These are phyloP conservation scores for Mallotus nudiflorus DNA, from an alignment of 345 rosid species.

Conservation along the genomic window DNA sequence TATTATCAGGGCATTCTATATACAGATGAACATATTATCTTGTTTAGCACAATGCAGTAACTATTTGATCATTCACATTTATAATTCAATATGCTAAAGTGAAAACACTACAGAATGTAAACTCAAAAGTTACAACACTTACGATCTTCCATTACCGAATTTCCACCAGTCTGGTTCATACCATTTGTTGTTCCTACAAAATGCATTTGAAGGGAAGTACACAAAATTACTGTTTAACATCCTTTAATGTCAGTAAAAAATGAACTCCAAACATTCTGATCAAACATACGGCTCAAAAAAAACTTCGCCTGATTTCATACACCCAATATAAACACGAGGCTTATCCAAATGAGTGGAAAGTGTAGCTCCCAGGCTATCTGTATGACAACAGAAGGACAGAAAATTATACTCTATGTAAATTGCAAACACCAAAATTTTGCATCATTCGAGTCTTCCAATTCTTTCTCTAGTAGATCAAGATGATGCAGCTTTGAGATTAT, in stretches of 20 bases:
- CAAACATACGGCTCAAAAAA: slow-evolving; percentile 69
- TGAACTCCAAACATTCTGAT: slow-evolving; percentile 4
- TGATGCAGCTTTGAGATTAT: not conserved
- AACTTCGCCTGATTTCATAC: slow-evolving; percentile 85
- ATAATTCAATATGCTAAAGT: not conserved
- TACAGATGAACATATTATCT: not conserved
- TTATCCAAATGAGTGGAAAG: slow-evolving; percentile 59
- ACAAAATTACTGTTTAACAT: not conserved
- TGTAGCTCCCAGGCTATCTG: slow-evolving; percentile 72
- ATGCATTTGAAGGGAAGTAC: slow-evolving; percentile 6
- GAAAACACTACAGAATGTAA: not conserved
- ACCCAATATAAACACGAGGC: slow-evolving; percentile 79
- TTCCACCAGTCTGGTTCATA: slow-evolving; percentile 95
- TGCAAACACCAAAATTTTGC: not conserved
- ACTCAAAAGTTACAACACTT: slow-evolving; percentile 27
- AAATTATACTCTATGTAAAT: not conserved
- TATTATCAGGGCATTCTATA: not conserved
- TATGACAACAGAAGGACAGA: slow-evolving; percentile 20
- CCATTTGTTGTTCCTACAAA: slow-evolving; percentile 67
- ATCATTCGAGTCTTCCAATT: slow-evolving; percentile 3
- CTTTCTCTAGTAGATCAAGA: not conserved
- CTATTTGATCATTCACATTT: not conserved
- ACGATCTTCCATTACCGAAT: slow-evolving; percentile 80
- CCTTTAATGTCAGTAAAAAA: not conserved
- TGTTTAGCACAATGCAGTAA: not conserved